Base-by-base conservation (phyloP, 2,329 filamentous ascomycete genomes). In the Monosporascus ibericus region DNA sequence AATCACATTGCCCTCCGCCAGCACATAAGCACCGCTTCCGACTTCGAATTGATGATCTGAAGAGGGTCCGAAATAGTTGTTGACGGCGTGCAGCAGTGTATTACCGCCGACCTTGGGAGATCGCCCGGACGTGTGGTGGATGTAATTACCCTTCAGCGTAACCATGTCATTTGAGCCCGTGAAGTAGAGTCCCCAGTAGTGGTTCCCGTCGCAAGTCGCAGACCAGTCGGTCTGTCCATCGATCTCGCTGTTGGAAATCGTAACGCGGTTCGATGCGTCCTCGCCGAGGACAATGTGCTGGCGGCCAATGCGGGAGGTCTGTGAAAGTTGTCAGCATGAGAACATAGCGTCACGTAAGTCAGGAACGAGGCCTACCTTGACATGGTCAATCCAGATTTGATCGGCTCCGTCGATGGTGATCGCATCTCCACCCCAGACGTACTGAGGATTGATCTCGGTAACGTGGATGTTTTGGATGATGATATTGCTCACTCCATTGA, bases 401-500 rank as follows among this genome's bases (percentile, higher is more conserved):
- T 76, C 74, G 17, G 70, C 62, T 48, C 72, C 67, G 54, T 78
- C 67, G 14, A 81, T 63, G 42, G 76, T 79, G 63, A 82, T 77
- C 42, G 74, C 78, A 61, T 81, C 79, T 49, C 78, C 79, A 49
- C 79, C 79, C 79, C 79, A 81, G 59, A 82, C 76, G 58, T 80
- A 78, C 61, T 77, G 60, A 15, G 77, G 72, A 70, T 82, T 81
- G 48, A 82, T 68, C 47, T 78, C 69, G 48, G 76, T 78, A 59
- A 81, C 72, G 44, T 76, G 71, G 48, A 80, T 67, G 65, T 79
- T 81, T 71, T 80, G 80, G 64, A 83, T 76, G 61, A 84, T 84
- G 61, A 85, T 69, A 65, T 85, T 82, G 63, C 65, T 74, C 20
- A 71, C 72, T 50, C 69, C 70, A 57, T 63, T 68, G 51, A 72